Conservation (phyloP, 306 rosid genomes). For the Quercus cerris region DNA sequence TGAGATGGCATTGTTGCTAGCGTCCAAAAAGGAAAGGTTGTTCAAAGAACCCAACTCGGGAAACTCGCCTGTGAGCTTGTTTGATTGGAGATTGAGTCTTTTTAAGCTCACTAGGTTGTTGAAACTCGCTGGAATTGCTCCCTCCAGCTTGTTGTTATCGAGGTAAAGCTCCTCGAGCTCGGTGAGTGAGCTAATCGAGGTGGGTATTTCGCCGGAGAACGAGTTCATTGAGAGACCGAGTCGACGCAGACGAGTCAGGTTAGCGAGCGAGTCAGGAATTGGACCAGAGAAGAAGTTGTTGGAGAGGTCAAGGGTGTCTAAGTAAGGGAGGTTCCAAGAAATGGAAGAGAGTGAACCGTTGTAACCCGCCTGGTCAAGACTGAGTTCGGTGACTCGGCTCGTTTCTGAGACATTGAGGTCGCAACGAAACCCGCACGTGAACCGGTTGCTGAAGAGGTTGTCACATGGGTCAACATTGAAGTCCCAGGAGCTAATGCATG, state of each 20-base stretch:
- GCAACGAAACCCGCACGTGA: conserved; percentile 84
- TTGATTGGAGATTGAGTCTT: conserved; percentile 61
- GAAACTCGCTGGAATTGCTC: conserved; percentile 44
- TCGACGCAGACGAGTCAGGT: conserved; percentile 52
- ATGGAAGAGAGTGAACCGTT: conserved; percentile 41
- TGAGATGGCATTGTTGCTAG: conserved; percentile 45
- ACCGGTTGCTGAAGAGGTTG: conserved; percentile 56
- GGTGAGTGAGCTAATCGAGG: conserved; percentile 42
- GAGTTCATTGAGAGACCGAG: conserved; percentile 63
- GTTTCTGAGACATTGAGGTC: conserved; percentile 40
- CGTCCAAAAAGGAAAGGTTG: conserved; percentile 51
- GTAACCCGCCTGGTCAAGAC: conserved; percentile 86
- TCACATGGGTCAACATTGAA: conserved; percentile 78
- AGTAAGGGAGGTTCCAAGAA: conserved; percentile 61
- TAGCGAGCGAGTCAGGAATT: conserved; percentile 48
- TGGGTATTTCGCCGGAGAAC: conserved; percentile 56
- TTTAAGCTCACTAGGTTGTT: conserved; percentile 32
- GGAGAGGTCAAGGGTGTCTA: conserved; percentile 68
- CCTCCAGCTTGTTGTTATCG: conserved; percentile 57
- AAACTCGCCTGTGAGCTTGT: conserved; percentile 49
- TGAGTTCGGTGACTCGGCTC: conserved; percentile 68
- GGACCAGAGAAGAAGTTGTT: conserved; percentile 63
- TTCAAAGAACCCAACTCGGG: conserved; percentile 41
- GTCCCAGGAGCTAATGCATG: conserved; percentile 74
- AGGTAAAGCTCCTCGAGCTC: conserved; percentile 65